phyloP scores from a whole-genome alignment of 1,284 basidiomycete genomes.

The Singerocomus inundabilis region DNA sequence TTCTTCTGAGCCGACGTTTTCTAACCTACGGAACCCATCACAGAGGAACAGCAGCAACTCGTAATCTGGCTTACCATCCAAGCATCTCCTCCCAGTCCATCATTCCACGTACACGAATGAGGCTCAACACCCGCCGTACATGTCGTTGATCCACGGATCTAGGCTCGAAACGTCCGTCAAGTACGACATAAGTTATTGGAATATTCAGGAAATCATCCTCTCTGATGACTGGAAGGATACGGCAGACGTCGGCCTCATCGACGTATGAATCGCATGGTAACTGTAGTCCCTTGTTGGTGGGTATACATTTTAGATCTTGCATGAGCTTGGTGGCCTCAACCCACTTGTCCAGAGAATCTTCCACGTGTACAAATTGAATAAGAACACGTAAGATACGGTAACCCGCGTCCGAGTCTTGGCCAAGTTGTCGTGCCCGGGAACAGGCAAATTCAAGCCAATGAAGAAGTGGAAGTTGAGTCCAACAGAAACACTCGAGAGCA shows the following conservation, averaged over 20 bases:
- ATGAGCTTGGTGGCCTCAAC: conserved; percentile 57
- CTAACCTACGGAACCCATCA: no score
- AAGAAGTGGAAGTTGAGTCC: conserved; percentile 65
- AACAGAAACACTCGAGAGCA: conserved; percentile 75
- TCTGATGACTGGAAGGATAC: conserved; percentile 16
- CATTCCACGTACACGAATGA: no score
- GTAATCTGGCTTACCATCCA: no score
- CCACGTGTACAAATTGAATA: conserved; percentile 77
- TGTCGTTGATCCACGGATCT: not conserved
- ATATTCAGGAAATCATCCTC: conserved; percentile 4
- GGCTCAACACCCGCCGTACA: conserved; percentile 4
- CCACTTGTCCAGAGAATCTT: conserved; percentile 65
- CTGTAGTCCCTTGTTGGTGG: conserved; percentile 46
- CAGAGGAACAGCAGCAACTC: no score
- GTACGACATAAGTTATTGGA: conserved; percentile 1
- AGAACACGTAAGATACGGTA: conserved; percentile 55
- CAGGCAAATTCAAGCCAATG: conserved; percentile 30
- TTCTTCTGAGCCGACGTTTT: no score
- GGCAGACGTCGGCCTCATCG: conserved; percentile 20
- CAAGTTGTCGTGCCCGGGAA: conserved; percentile 17
- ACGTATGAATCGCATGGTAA: conserved; percentile 26
- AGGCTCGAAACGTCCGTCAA: not conserved
- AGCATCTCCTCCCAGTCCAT: no score
- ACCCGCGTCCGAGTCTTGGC: conserved; percentile 46
- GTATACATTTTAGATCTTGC: conserved; percentile 71